Evolutionary conservation across 2,329 filamentous ascomycete species (phyloP).

Genomic region (Cercospora sesami): DNA sequence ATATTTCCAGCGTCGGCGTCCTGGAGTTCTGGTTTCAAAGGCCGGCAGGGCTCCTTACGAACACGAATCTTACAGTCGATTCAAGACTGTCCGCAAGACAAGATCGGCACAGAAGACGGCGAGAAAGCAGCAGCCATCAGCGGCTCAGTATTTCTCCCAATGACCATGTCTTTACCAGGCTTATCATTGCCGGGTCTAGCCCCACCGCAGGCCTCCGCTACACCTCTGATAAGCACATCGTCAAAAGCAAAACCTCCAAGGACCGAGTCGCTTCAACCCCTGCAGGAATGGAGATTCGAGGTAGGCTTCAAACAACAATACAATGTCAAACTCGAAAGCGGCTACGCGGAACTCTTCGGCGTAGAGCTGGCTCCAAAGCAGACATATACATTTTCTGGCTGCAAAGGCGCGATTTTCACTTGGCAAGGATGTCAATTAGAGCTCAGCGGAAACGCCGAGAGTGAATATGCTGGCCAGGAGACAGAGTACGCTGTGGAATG

Average conservation of each 20-base stretch:
- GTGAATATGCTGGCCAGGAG: slow-evolving; percentile 71
- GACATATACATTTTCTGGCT: slow-evolving; percentile 76
- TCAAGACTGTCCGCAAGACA: neutral
- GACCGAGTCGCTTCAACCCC: slow-evolving; percentile 46
- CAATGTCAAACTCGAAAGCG: slow-evolving; percentile 65
- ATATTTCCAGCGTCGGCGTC: neutral
- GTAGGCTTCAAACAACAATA: slow-evolving; percentile 39
- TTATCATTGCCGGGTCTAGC: slow-evolving; percentile 46
- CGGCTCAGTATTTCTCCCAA: neutral
- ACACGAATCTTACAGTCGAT: neutral
- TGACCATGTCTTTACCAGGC: slow-evolving; percentile 46
- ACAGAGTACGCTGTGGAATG: slow-evolving; percentile 74
- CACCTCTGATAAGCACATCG: slow-evolving; percentile 28
- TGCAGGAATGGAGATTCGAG: slow-evolving; percentile 49
- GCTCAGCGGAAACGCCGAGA: slow-evolving; percentile 68
- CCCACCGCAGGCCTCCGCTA: slow-evolving; percentile 27
- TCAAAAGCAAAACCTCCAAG: slow-evolving; percentile 34
- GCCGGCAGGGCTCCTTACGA: neutral
- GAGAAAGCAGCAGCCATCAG: neutral
- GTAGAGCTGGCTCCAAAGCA: slow-evolving; percentile 83
- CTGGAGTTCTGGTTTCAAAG: neutral
- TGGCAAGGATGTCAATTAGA: slow-evolving; percentile 90
- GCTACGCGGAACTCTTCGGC: slow-evolving; percentile 90
- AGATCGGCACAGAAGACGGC: neutral
- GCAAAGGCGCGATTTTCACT: slow-evolving; percentile 85